Conservation (phyloP, 2,329 filamentous ascomycete genomes). For the Aspergillus sp. region DNA sequence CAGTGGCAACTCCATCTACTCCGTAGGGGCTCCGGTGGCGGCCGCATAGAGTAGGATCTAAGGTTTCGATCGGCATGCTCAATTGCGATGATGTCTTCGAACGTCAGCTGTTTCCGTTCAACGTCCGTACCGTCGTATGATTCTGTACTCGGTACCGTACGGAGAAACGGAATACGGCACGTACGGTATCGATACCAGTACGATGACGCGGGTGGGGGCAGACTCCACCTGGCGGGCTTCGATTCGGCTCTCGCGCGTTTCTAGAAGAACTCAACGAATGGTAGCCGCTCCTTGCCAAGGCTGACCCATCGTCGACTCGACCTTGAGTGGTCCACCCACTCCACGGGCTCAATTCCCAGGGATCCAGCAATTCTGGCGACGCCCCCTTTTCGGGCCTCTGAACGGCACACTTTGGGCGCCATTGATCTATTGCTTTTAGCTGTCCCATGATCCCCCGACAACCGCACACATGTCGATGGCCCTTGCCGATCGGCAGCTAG, state of each 20-base stretch:
- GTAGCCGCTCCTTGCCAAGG: not conserved
- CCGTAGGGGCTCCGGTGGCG: not conserved
- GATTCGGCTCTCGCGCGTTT: conserved; percentile 8
- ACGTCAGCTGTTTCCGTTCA: not conserved
- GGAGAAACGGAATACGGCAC: not conserved
- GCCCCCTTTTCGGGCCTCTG: not conserved
- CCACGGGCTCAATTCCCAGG: not conserved
- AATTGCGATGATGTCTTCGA: not conserved
- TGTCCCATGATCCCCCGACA: not conserved
- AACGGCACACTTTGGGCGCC: too few species aligned
- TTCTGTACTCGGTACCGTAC: not conserved
- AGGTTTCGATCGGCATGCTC: not conserved
- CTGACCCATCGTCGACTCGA: conserved; percentile 3
- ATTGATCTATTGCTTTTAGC: not conserved
- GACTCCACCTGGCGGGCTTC: not conserved
- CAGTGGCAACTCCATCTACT: too few species aligned
- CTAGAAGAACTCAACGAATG: conserved; percentile 15
- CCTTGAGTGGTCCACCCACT: conserved; percentile 1
- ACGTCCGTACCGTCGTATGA: not conserved
- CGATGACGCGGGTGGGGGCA: not conserved
- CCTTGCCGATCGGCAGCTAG: conserved; percentile 4
- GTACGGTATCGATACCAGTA: not conserved
- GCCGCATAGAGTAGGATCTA: not conserved
- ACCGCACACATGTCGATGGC: not conserved
- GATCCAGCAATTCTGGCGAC: not conserved